A percentile compares a stretch with the other conserved stretches of the same genome.
These are phyloP conservation scores for Potentilla sterilis DNA, from an alignment of 306 rosid species.

Conservation along the genomic window DNA sequence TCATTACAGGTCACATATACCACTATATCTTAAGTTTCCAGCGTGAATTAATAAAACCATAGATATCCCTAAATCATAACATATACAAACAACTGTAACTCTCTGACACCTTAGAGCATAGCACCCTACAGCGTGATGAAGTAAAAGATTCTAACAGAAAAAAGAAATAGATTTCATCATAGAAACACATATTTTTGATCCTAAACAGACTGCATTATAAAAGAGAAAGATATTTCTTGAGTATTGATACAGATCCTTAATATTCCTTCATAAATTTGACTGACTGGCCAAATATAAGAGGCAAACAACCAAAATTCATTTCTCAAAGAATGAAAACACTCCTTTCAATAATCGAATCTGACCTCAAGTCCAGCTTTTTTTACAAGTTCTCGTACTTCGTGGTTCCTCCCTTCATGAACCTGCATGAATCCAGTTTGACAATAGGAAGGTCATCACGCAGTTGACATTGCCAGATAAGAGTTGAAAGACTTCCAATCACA, in stretches of 20 bases:
- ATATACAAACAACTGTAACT: not conserved
- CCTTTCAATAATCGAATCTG: conserved; percentile 28
- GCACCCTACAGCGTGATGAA: too few relatives aligned
- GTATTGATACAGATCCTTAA: not conserved
- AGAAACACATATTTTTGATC: not conserved
- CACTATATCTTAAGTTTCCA: conserved; percentile 4
- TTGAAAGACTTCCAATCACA: not conserved
- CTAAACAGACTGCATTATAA: not conserved
- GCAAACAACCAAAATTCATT: not conserved
- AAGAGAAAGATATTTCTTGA: not conserved
- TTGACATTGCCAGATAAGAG: not conserved
- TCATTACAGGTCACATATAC: not conserved
- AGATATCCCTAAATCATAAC: not conserved
- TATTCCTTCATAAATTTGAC: not conserved
- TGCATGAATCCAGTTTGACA: conserved; percentile 34
- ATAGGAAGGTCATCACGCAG: conserved; percentile 21
- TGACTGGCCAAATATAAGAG: not conserved
- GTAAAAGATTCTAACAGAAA: not conserved
- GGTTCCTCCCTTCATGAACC: conserved; percentile 99
- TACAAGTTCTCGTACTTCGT: conserved; percentile 91
- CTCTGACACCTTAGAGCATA: not conserved
- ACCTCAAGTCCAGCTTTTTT: conserved; percentile 93
- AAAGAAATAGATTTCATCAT: not conserved
- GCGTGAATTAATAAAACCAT: not conserved
- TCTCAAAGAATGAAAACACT: conserved; percentile 1